phyloP scores from a whole-genome alignment of 2,329 filamentous ascomycete genomes.

The Plenodomus biglobosus region DNA sequence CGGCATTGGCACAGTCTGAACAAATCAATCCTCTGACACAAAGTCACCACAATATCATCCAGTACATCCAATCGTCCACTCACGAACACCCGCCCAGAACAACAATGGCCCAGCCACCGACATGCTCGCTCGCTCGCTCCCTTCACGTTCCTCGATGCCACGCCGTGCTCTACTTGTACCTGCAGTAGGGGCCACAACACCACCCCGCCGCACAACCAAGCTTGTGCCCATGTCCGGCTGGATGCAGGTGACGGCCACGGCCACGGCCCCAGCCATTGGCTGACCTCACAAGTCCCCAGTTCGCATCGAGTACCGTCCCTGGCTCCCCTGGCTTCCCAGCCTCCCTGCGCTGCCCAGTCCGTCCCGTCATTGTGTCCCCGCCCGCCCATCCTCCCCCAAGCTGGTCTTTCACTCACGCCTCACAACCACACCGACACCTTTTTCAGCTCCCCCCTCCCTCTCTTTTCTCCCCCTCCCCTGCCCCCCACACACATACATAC shows the following conservation, averaged over 20 bases:
- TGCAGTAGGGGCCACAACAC: slow-evolving; percentile 22
- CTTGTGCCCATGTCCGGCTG: slow-evolving; percentile 7
- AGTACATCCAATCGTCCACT: too few relatives aligned
- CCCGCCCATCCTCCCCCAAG: slow-evolving; percentile 15
- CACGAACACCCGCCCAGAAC: too few relatives aligned
- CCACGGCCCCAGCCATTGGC: slow-evolving; percentile 29
- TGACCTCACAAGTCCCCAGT: slow-evolving; percentile 16
- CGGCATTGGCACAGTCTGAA: too few relatives aligned
- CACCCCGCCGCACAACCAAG: background rate
- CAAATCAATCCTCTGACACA: too few relatives aligned
- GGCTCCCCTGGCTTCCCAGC: slow-evolving; percentile 32
- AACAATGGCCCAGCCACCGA: too few relatives aligned
- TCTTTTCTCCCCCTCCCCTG: slow-evolving; percentile 4
- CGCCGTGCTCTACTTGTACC: slow-evolving; percentile 30
- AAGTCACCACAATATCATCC: too few relatives aligned
- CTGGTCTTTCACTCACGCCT: slow-evolving; percentile 1
- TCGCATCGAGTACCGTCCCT: slow-evolving; percentile 23
- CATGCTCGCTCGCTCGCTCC: too few relatives aligned
- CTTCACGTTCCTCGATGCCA: too few relatives aligned
- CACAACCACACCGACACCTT: slow-evolving; percentile 6
- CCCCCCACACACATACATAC: slow-evolving; percentile 6
- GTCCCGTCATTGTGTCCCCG: slow-evolving; percentile 21
- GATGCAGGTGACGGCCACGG: slow-evolving; percentile 23
- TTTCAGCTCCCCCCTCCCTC: too few relatives aligned
- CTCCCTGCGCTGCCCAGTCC: slow-evolving; percentile 28